A percentile compares a stretch with the other conserved stretches of the same genome.
phyloP scores from a whole-genome alignment of 257 asterid species.

The Thymus quinquecostatus region DNA sequence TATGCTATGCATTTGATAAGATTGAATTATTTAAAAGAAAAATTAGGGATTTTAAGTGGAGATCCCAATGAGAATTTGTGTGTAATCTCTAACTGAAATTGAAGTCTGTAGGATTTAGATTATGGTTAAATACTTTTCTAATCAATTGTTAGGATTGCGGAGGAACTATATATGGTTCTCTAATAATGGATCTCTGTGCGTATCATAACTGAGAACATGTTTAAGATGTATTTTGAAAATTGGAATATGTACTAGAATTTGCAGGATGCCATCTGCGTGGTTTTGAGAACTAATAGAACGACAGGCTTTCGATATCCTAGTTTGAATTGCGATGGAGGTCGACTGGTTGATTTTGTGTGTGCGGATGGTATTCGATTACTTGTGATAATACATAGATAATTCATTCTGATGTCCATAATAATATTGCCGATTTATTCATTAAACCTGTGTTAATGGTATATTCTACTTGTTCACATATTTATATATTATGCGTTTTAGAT shows the following conservation, averaged over 20 bases:
- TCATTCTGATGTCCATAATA: too few species aligned
- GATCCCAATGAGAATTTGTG: background rate
- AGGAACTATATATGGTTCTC: background rate
- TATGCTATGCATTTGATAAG: background rate
- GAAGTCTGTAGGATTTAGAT: background rate
- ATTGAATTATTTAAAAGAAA: too few species aligned
- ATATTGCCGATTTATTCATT: too few species aligned
- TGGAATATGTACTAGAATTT: background rate
- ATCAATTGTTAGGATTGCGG: background rate
- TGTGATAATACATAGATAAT: too few species aligned
- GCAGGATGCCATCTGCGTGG: background rate
- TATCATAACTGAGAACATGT: background rate
- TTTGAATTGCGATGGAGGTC: background rate
- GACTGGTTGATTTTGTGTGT: constrained; percentile 11
- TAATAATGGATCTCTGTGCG: background rate
- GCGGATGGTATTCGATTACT: too few species aligned
- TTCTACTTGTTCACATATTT: too few species aligned
- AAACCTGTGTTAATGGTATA: too few species aligned
- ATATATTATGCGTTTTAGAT: too few species aligned
- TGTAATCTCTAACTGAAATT: background rate
- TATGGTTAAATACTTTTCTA: background rate
- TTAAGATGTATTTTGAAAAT: background rate
- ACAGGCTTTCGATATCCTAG: constrained; percentile 4
- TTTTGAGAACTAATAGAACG: background rate
- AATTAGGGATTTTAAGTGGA: too few species aligned